Conservation (phyloP, 768 basidiomycete genomes). For the Amanita rimosa region DNA sequence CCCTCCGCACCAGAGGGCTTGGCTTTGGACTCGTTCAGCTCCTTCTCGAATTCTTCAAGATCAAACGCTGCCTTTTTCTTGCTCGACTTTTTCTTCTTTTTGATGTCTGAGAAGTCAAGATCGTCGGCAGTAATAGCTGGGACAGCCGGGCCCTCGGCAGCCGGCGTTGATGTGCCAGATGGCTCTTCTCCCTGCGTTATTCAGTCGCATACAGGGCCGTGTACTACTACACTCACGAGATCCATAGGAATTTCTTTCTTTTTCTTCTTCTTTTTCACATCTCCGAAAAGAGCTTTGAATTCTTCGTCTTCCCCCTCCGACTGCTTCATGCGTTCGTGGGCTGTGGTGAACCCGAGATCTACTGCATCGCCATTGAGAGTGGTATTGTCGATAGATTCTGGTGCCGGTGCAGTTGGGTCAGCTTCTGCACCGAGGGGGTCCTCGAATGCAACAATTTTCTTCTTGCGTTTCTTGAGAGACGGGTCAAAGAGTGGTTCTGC, state of each 20-base stretch:
- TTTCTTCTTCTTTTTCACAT: constrained; percentile 89
- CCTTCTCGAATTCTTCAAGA: constrained; percentile 91
- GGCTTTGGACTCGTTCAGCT: constrained; percentile 62
- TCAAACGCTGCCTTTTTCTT: constrained; percentile 87
- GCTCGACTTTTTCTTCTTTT: constrained; percentile 87
- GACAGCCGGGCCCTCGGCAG: constrained; percentile 23
- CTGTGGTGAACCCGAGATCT: constrained; percentile 66
- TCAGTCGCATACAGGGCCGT: neutral
- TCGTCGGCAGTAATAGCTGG: constrained; percentile 55
- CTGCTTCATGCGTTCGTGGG: constrained; percentile 64
- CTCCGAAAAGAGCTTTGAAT: constrained; percentile 77
- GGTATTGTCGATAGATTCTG: constrained; percentile 57
- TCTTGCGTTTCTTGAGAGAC: constrained; percentile 80
- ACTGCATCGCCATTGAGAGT: constrained; percentile 63
- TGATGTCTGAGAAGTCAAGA: constrained; percentile 90
- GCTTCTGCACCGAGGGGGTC: constrained; percentile 75
- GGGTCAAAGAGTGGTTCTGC: constrained; percentile 75
- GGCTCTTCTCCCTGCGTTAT: constrained; percentile 40
- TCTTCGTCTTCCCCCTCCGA: constrained; percentile 42
- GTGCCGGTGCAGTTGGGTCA: constrained; percentile 73
- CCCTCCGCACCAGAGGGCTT: constrained; percentile 36
- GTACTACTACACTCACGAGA: constrained; percentile 36
- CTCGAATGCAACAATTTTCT: constrained; percentile 80
- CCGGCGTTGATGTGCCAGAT: constrained; percentile 56
- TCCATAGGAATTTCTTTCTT: constrained; percentile 86